phyloP scores from a whole-genome alignment of 2,329 filamentous ascomycete genomes.

The Penicillium sp. region DNA sequence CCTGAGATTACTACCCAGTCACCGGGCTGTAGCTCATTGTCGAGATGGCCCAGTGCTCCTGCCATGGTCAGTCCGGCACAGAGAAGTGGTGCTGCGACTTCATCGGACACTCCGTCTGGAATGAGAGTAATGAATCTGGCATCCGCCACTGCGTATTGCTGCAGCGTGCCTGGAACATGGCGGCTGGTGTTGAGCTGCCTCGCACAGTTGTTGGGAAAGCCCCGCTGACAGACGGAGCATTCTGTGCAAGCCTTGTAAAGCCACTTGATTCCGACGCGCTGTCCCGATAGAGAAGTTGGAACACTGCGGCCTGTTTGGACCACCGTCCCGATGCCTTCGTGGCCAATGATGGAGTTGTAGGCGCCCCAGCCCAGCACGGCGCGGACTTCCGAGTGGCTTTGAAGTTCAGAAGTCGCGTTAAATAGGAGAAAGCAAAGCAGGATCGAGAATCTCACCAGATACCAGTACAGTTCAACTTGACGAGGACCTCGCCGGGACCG shows the following conservation, averaged over 20 bases:
- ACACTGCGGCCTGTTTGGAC: slow-evolving; percentile 14
- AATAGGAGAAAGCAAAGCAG: not conserved
- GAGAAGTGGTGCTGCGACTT: slow-evolving; percentile 19
- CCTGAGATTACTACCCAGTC: slow-evolving; percentile 49
- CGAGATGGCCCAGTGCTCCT: slow-evolving; percentile 18
- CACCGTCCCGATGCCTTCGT: slow-evolving; percentile 26
- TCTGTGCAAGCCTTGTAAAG: slow-evolving; percentile 23
- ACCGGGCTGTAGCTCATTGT: slow-evolving; percentile 19
- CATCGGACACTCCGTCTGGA: slow-evolving; percentile 15
- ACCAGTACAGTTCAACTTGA: slow-evolving; percentile 24
- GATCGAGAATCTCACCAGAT: slow-evolving; percentile 16
- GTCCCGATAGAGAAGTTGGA: slow-evolving; percentile 10
- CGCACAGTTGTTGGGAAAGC: slow-evolving; percentile 19
- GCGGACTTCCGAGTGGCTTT: slow-evolving; percentile 26
- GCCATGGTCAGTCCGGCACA: slow-evolving; percentile 25
- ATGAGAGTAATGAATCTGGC: slow-evolving; percentile 21
- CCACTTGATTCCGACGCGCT: slow-evolving; percentile 27
- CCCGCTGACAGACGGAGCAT: slow-evolving; percentile 22
- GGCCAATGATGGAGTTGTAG: slow-evolving; percentile 28
- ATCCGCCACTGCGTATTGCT: slow-evolving; percentile 27
- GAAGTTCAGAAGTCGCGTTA: not conserved
- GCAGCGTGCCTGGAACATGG: slow-evolving; percentile 26
- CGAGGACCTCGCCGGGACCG: slow-evolving; percentile 18
- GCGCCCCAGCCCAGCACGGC: slow-evolving; percentile 21
- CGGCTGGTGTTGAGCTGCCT: slow-evolving; percentile 25